Base-by-base conservation (phyloP, 2,329 filamentous ascomycete genomes). In the Myriosclerotinia scirpicola region DNA sequence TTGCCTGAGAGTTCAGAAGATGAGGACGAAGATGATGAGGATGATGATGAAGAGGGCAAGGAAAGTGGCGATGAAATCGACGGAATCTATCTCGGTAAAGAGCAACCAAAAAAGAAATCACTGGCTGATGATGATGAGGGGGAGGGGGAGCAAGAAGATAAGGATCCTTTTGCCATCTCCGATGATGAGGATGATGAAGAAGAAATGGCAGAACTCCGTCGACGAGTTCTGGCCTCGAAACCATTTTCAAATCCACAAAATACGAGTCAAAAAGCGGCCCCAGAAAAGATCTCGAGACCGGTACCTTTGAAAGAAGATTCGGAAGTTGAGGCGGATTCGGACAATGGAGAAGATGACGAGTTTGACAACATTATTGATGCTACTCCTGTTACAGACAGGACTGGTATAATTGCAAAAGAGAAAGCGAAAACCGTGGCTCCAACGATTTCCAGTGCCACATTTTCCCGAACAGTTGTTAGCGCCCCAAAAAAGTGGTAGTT, bases 341-440 rank as follows among this genome's bases (percentile, higher is more conserved):
- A 92, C 69, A 85, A 90, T 66, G 84, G 80, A 40, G 74, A 77
- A 58, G 90, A 95, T 64, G 90, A 90, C 56, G 90, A 92, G 60
- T 97, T 98, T 75, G 94, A 98, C 75, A 90, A 90, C 71, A 96
- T 99, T 77, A 96, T 97, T 75, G 87, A 93, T 72, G 94, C 95
- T 0, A 94, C 92, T 3, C 92, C 92, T 0, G 87, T 96, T 22
- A 97, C 93, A 0, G 94, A 97, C 76, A 86, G 90, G 65, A 91
- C 90, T 15, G 94, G 94, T 0, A 88, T 90, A 54, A 80, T 83
- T 52, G 84, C 86, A 2, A 81, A 82, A 68, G 64, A 66, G 48
- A 66, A 62, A 22, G 56, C 44, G 6, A 62, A 46, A 20, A 11
- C 22, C 14, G 81, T 84, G 66, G 67, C 70, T 40, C 73, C 75